Evolutionary conservation across 306 rosid genomes (phyloP).

Genomic region (Cucumis hystrix): DNA sequence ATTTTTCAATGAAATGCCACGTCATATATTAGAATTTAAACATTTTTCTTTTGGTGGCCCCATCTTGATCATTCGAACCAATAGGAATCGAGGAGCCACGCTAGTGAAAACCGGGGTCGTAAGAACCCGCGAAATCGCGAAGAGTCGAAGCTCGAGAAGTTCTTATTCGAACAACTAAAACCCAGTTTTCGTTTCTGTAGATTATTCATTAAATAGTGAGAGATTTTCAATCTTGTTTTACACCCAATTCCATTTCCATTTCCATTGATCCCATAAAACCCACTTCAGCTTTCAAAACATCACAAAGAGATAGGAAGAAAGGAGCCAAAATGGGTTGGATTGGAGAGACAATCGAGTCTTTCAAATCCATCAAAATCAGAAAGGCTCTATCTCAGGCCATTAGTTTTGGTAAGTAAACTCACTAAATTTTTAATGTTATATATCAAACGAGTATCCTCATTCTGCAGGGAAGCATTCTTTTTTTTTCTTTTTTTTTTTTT

Average conservation of each 20-base stretch:
- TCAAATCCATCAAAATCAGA: slow-evolving; percentile 49
- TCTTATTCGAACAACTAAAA: background rate
- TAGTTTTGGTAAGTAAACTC: slow-evolving; percentile 32
- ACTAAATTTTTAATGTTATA: background rate
- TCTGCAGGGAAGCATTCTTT: background rate
- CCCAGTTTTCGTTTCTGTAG: background rate
- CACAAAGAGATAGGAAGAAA: background rate
- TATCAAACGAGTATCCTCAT: background rate
- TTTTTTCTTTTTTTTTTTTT: background rate
- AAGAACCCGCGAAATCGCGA: background rate
- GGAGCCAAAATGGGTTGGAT: slow-evolving; percentile 40
- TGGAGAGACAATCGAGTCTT: slow-evolving; percentile 29
- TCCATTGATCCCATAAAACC: background rate
- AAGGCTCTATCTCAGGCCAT: slow-evolving; percentile 30
- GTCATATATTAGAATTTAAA: too few species aligned
- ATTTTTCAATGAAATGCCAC: too few species aligned
- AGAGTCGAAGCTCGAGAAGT: background rate
- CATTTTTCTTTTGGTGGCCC: background rate
- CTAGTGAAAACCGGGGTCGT: background rate
- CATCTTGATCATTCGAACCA: background rate
- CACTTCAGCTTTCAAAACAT: background rate
- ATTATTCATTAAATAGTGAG: background rate
- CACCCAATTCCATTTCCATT: background rate
- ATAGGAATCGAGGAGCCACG: background rate
- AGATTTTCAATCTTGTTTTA: background rate